Evolutionary conservation across 2,329 filamentous ascomycete species (phyloP).

Genomic region (Penicillium thymicola): DNA sequence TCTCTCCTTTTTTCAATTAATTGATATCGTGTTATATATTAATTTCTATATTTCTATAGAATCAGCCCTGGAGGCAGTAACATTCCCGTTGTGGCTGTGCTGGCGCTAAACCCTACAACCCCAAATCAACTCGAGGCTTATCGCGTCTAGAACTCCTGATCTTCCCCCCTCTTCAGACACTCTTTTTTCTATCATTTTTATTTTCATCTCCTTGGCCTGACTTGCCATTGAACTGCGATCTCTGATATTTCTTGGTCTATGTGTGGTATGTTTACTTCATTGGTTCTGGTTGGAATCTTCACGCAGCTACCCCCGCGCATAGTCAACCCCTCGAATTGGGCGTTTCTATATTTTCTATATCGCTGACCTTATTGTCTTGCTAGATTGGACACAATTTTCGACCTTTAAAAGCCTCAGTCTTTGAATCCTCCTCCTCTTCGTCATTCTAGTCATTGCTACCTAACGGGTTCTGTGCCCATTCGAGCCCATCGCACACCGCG

Average conservation of each 20-base stretch:
- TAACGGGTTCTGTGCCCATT: conserved; percentile 14
- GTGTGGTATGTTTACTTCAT: not conserved
- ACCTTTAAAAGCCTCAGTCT: not conserved
- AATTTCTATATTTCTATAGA: not conserved
- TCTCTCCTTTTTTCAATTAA: not conserved
- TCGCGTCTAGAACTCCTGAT: conserved; percentile 20
- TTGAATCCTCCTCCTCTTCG: not conserved
- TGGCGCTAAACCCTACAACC: conserved; percentile 21
- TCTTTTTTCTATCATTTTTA: not conserved
- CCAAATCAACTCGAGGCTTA: conserved; percentile 6
- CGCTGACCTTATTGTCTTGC: not conserved
- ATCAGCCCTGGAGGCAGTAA: not conserved
- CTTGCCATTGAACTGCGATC: not conserved
- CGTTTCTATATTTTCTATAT: conserved; percentile 3
- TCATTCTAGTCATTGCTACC: conserved; percentile 11
- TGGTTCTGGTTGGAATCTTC: not conserved
- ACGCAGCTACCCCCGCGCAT: conserved; percentile 11
- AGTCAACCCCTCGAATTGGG: conserved; percentile 2
- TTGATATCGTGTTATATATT: not conserved
- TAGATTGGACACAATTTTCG: not conserved
- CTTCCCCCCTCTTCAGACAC: not conserved
- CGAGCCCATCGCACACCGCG: conserved; percentile 10
- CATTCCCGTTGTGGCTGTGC: conserved; percentile 18
- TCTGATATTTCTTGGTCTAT: not conserved
- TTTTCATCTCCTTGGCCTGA: not conserved